phyloP scores from a whole-genome alignment of 75 land plant species.

The Adiantum capillusveneris region DNA sequence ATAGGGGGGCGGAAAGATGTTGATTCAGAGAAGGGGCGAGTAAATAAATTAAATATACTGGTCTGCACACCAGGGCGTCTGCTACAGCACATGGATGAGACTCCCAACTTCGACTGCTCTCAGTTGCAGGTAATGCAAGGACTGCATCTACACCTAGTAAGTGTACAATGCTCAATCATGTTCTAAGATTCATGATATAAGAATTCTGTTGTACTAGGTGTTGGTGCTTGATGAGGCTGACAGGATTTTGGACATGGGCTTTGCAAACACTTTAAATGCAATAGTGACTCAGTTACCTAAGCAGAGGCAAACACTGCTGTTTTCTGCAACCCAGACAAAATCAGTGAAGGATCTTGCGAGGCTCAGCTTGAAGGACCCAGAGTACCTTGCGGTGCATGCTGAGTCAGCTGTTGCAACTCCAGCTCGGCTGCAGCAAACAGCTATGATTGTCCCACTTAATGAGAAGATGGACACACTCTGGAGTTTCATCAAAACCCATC shows the following conservation, averaged over 20 bases:
- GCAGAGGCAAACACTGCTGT: constrained; percentile 76
- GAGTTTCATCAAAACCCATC: constrained; percentile 89
- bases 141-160: too few species aligned
- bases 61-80: constrained; percentile 98
- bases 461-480: constrained; percentile 90
- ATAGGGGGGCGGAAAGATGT: constrained; percentile 95
- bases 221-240: constrained; percentile 99
- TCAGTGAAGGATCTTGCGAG: constrained; percentile 94
- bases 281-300: constrained; percentile 81
- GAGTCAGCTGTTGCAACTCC: constrained; percentile 89
- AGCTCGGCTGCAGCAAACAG: constrained; percentile 61
- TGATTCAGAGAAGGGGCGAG: constrained; percentile 65
- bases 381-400: constrained; percentile 90
- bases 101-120: constrained; percentile 89
- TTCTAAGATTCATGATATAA: too few species aligned
- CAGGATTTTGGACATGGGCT: constrained; percentile 87
- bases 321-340: constrained; percentile 96
- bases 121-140: constrained; percentile 61
- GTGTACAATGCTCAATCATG: not conserved
- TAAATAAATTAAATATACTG: constrained; percentile 67
- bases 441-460: constrained; percentile 72
- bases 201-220: constrained; percentile 41
- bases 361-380: constrained; percentile 88
- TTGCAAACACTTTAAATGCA: constrained; percentile 65
- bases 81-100: constrained; percentile 98